Evolutionary conservation across 2,329 filamentous ascomycete species (phyloP), one percentile per base, ranked within the genome.

Genomic region (Nemania diffusa): DNA sequence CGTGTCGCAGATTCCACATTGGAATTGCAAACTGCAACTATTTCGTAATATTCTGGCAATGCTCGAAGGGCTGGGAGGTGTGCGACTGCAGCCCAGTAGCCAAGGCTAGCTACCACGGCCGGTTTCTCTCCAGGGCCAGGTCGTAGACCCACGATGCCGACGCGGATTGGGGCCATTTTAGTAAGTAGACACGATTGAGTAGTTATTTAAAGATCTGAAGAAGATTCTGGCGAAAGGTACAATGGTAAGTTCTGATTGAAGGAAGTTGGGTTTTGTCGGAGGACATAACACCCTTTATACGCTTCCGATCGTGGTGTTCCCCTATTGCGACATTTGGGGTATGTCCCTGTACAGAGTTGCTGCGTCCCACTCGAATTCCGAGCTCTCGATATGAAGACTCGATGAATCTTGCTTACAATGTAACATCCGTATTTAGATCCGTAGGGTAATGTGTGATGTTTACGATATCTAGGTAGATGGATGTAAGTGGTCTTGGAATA

Each of bases 21-120:
- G 20, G 81, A 82, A 74, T 87, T 87, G 70, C 82, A 81, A 1
- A 87, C 77, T 7, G 84, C 84, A n/a, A 81, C 79, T 65, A 87
- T 81, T 32, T 81, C 75, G 73, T 85, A 86, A 5, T 79, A 74
- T 2, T 77, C 58, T 1, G 76, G 76, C 58, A 70, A 44, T 2
- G 73, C 72, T 11, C 70, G 71, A 1, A 81, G 63, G 29, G 78
- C 78, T 0, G 77, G 79, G 0, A 84, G 72, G 64, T 84, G 82
- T 5, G 81, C 75, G 8, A 48, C 48, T 4, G 73, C 71, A 22
- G 77, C 79, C 80, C 82, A 83, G 17, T 65, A 64, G 7, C 73
- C 75, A 0, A 68, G 62, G 24, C 7, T 3, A n/a, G 15, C n/a
- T 15, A 58, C 34, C 61, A 44, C 7, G 17, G n/a, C 24, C 59